phyloP scores from a whole-genome alignment of 164 flowering plant genomes.

The Malania oleifera region DNA sequence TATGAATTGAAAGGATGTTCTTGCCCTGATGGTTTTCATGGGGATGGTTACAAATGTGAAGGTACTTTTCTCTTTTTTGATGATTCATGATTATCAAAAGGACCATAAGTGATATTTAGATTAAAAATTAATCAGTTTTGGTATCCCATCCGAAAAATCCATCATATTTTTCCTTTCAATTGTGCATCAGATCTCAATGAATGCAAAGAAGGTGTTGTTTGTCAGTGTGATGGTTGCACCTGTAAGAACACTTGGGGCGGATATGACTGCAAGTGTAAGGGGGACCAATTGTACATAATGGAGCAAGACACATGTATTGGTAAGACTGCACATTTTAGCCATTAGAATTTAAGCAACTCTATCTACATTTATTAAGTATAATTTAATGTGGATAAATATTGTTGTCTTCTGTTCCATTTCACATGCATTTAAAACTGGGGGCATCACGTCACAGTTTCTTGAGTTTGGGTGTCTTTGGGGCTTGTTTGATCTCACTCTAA shows the following conservation, averaged over 20 bases:
- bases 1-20: slow-evolving; percentile 54
- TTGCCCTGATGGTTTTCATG: slow-evolving; percentile 76
- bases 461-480: too few relatives aligned
- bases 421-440: too few relatives aligned
- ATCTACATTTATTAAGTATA: too few relatives aligned
- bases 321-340: slow-evolving; percentile 21
- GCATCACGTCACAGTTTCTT: too few relatives aligned
- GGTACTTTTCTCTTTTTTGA: slow-evolving; percentile 33
- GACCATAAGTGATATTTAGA: too few relatives aligned
- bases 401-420: too few relatives aligned
- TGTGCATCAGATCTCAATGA: slow-evolving; percentile 64
- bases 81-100: neutral
- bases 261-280: slow-evolving; percentile 75
- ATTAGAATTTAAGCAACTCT: too few relatives aligned
- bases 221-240: slow-evolving; percentile 81
- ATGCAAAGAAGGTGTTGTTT: slow-evolving; percentile 65
- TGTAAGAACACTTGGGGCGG: slow-evolving; percentile 89
- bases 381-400: too few relatives aligned
- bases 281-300: slow-evolving; percentile 55
- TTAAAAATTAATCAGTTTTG: too few relatives aligned
- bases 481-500: too few relatives aligned
- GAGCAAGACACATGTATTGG: slow-evolving; percentile 92
- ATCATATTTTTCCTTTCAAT: neutral
- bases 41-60: slow-evolving; percentile 80
- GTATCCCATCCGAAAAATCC: neutral